Conservation (phyloP, 1,284 basidiomycete genomes). For the Hymenochaete sp. region DNA sequence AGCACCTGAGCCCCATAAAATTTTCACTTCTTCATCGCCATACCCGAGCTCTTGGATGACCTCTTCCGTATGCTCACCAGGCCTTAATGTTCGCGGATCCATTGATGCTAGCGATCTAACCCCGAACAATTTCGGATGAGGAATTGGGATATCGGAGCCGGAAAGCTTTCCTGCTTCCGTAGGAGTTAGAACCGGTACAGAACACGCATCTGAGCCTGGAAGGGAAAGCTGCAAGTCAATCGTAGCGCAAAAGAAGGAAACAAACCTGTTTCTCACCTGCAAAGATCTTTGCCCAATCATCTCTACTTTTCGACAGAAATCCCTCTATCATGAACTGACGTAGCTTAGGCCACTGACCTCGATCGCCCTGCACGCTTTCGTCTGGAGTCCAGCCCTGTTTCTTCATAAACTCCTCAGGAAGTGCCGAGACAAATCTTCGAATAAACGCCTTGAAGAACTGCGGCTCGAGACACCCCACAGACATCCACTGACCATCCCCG, state of each 20-base stretch:
- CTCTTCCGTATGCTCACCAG: conserved; percentile 46
- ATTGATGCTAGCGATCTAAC: conserved; percentile 15
- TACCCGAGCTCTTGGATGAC: conserved; percentile 36
- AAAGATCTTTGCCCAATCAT: conserved; percentile 65
- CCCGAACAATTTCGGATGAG: conserved; percentile 39
- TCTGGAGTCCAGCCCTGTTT: conserved; percentile 48
- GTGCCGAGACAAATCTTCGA: conserved; percentile 41
- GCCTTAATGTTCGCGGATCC: conserved; percentile 26
- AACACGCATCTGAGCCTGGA: conserved; percentile 68
- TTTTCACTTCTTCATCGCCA: conserved; percentile 3
- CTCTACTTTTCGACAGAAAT: conserved; percentile 52
- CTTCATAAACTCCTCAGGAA: conserved; percentile 32
- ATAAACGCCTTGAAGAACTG: conserved; percentile 62
- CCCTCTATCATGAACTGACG: conserved; percentile 51
- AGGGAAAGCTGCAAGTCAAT: not conserved
- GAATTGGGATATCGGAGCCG: conserved; percentile 31
- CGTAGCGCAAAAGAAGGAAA: not conserved
- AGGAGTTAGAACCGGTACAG: conserved; percentile 63
- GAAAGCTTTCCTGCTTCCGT: conserved; percentile 39
- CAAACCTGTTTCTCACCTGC: conserved; percentile 36
- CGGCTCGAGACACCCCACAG: conserved; percentile 67
- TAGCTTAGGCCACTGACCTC: conserved; percentile 52
- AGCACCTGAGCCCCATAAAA: conserved; percentile 6
- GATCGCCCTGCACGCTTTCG: conserved; percentile 40
- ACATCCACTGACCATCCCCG: conserved; percentile 66